These are phyloP conservation scores for Boletus sp. DNA, from an alignment of 768 basidiomycete genomes.

Conservation along the genomic window DNA sequence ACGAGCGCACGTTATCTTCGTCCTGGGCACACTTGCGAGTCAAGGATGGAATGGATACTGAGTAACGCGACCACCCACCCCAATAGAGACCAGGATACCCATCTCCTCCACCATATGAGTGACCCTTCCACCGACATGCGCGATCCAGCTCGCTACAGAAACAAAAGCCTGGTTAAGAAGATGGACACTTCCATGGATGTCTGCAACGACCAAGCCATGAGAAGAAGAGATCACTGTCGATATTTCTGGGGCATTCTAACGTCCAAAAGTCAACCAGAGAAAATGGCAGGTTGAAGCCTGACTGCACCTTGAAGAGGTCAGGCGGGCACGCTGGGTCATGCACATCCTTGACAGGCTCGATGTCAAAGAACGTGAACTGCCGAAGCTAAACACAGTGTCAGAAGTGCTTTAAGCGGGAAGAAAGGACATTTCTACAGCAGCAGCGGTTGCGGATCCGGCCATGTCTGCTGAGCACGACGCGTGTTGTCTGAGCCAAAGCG, in stretches of 20 bases:
- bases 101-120: slow-evolving; percentile 84
- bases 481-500: not conserved
- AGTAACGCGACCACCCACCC: slow-evolving; percentile 49
- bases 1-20: slow-evolving; percentile 63
- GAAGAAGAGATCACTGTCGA: slow-evolving; percentile 64
- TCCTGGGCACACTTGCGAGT: slow-evolving; percentile 48
- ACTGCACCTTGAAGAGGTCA: slow-evolving; percentile 69
- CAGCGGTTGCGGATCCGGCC: slow-evolving; percentile 14
- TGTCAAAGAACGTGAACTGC: slow-evolving; percentile 89
- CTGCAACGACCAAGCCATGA: slow-evolving; percentile 71
- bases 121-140: slow-evolving; percentile 74
- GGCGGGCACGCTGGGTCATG: slow-evolving; percentile 75
- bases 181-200: slow-evolving; percentile 82
- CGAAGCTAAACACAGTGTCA: slow-evolving; percentile 57
- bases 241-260: slow-evolving; percentile 64
- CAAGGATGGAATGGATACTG: not conserved
- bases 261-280: not conserved
- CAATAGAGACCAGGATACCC: slow-evolving; percentile 83
- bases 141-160: slow-evolving; percentile 69
- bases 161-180: slow-evolving; percentile 74
- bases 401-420: not conserved
- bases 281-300: not conserved
- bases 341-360: slow-evolving; percentile 68
- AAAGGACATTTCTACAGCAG: slow-evolving; percentile 15
- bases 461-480: slow-evolving; percentile 1